Evolutionary conservation across 163 green algal genomes (phyloP).

Genomic region (Chloroidium sp.): DNA sequence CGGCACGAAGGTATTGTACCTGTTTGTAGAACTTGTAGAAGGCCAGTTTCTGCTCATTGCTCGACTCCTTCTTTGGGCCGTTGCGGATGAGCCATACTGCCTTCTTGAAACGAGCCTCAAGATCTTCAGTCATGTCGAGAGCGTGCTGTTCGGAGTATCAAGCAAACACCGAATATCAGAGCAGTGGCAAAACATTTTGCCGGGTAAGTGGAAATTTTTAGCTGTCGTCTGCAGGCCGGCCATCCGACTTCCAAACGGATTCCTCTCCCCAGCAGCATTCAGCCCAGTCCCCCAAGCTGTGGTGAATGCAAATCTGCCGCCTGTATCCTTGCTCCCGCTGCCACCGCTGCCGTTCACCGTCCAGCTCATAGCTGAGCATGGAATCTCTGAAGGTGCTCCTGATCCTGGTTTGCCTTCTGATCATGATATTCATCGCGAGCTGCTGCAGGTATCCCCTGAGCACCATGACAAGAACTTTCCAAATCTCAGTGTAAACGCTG

Average conservation of each 20-base stretch:
- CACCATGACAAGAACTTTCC: no score
- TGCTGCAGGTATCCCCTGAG: no score
- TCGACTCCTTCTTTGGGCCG: conserved; percentile 31
- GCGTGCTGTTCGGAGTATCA: background rate
- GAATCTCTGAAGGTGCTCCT: no score
- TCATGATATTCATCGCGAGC: no score
- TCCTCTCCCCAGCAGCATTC: no score
- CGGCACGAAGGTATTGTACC: background rate
- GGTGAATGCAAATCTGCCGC: no score
- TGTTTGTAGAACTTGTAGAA: conserved; percentile 65
- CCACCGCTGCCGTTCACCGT: no score
- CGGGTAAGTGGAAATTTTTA: background rate
- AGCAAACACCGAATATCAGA: background rate
- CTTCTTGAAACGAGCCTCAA: conserved; percentile 56
- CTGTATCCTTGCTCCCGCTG: no score
- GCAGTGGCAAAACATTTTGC: background rate
- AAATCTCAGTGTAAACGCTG: no score
- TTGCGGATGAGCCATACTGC: conserved; percentile 61
- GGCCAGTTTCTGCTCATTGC: conserved; percentile 52
- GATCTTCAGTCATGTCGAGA: background rate
- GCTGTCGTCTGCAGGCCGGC: conserved; percentile 1
- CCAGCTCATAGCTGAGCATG: no score
- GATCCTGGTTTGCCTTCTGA: no score
- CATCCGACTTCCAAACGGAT: conserved; percentile 45
- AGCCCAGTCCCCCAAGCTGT: no score